Percentiles rank a stretch among this genome's conserved stretches.
Evolutionary conservation across 73 alveolate genomes (phyloP).

Genomic region (Paramecium caudatum): DNA sequence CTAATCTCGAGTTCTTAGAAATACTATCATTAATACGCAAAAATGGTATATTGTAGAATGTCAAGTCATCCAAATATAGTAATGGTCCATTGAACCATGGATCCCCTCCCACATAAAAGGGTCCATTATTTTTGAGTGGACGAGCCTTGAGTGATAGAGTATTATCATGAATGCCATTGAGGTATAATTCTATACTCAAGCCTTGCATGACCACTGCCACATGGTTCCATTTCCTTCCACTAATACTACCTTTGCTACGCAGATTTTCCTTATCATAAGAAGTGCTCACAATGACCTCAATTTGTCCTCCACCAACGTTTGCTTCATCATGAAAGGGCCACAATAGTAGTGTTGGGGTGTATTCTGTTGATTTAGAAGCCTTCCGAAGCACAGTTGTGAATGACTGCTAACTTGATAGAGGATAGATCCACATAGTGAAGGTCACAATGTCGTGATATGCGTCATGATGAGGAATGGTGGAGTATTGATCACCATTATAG

Average conservation of each 20-base stretch:
- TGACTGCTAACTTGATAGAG: not conserved
- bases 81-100: conserved; percentile 52
- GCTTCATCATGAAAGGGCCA: conserved; percentile 69
- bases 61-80: not conserved
- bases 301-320: conserved; percentile 62
- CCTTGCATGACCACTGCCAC: conserved; percentile 14
- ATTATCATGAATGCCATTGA: conserved; percentile 7
- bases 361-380: conserved; percentile 50
- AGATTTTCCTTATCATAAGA: conserved; percentile 55
- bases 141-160: not conserved
- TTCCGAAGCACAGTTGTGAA: conserved; percentile 34
- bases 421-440: conserved; percentile 39
- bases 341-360: conserved; percentile 26
- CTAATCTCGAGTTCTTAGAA: conserved; percentile 45
- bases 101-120: conserved; percentile 47
- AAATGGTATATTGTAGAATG: conserved; percentile 20
- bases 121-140: conserved; percentile 17
- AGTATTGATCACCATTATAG: conserved; percentile 44
- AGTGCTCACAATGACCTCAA: conserved; percentile 41
- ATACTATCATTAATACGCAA: not conserved
- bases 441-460: conserved; percentile 27
- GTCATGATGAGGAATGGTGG: conserved; percentile 38
- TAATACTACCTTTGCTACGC: not conserved
- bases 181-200: not conserved
- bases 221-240: conserved; percentile 66